Evolutionary conservation across 345 rosid genomes (phyloP).

Genomic region (Ceriops zippeliana): DNA sequence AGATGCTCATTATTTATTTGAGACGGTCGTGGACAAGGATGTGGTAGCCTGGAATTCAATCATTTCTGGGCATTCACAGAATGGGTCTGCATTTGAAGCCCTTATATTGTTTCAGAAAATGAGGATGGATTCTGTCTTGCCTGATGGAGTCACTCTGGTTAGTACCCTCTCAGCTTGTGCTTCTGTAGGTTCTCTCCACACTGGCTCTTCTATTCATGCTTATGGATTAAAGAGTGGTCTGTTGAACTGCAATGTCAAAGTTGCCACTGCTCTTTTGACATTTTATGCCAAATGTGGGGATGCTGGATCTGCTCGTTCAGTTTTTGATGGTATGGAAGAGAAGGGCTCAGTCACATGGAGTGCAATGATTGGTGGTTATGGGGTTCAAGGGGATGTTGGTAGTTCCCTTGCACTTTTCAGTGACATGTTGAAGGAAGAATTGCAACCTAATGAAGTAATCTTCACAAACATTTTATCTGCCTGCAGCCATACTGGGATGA

Average conservation of each 20-base stretch:
- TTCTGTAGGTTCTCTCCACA: conserved; percentile 38
- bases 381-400: conserved; percentile 20
- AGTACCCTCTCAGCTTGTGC: conserved; percentile 50
- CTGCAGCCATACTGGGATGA: conserved; percentile 66
- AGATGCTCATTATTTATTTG: conserved; percentile 37
- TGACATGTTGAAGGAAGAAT: conserved; percentile 21
- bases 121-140: conserved; percentile 37
- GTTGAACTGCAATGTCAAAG: conserved; percentile 13
- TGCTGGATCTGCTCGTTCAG: conserved; percentile 19
- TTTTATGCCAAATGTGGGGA: conserved; percentile 30
- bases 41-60: conserved; percentile 53
- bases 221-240: conserved; percentile 38
- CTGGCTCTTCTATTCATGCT: conserved; percentile 64
- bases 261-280: conserved; percentile 28
- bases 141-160: conserved; percentile 45
- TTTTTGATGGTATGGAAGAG: conserved; percentile 24
- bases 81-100: conserved; percentile 40
- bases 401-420: conserved; percentile 21
- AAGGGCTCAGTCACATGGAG: conserved; percentile 27
- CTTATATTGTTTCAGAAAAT: conserved; percentile 48
- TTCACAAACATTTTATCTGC: conserved; percentile 28
- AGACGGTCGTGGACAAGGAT: conserved; percentile 37
- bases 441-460: conserved; percentile 27
- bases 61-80: conserved; percentile 46
- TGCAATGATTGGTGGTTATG: conserved; percentile 33